Conservation (phyloP, 2,329 filamentous ascomycete genomes). For the Neofusicoccum parvum region DNA sequence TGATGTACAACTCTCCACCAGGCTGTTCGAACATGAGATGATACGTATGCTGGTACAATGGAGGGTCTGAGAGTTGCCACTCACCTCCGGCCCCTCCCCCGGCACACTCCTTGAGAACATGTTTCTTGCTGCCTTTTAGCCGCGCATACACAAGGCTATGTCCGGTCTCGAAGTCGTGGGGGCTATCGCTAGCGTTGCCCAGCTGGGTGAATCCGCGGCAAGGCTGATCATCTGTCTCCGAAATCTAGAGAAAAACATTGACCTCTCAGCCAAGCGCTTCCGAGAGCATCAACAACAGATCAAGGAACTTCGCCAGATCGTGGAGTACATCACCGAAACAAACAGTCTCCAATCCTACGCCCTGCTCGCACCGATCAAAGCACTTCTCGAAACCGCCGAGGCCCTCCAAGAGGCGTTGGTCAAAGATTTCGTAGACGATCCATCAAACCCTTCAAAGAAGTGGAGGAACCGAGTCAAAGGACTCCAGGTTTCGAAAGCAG, state of each 20-base stretch:
- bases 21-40: too few species aligned
- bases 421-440: not conserved
- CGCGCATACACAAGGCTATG: not conserved
- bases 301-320: not conserved
- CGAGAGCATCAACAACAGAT: too few species aligned
- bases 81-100: too few species aligned
- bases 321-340: not conserved
- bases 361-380: not conserved
- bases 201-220: not conserved
- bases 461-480: not conserved
- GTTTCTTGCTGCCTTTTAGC: too few species aligned
- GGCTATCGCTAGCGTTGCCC: not conserved
- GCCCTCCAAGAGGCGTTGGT: not conserved
- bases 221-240: not conserved
- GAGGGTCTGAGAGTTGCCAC: too few species aligned
- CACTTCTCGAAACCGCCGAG: not conserved
- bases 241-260: not conserved
- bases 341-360: not conserved
- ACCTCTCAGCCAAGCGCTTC: not conserved
- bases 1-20: too few species aligned
- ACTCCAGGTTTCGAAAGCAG: not conserved
- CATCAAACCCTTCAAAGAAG: not conserved
- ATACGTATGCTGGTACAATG: too few species aligned
- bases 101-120: too few species aligned
- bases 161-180: not conserved